Evolutionary conservation across 169 alveolate genomes (phyloP), one percentile per base, ranked within the genome.

Genomic region (Cryptosporidium meleagridis): DNA sequence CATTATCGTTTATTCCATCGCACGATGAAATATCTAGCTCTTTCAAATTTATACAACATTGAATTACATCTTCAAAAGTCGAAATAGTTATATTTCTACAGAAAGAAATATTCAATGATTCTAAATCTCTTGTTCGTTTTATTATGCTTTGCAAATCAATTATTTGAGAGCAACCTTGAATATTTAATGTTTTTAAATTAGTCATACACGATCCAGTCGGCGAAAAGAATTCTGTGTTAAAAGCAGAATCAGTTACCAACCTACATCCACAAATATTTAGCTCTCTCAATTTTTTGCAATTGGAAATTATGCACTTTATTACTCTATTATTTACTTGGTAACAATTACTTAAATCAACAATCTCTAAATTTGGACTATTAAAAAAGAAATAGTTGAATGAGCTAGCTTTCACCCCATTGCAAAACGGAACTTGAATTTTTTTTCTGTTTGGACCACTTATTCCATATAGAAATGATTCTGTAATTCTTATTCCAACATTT

Each of bases 231-330:
- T 80, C 73, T 44, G 75, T 59, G 23, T 59, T 41, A 65, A 80
- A 80, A 31, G 89, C 89, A 80, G 89, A 80, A 62, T 80, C 89
- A 23, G 89, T 80, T 18, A 80, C 89, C 12, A 80, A 31, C 29
- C 41, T 80, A 18, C 89, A 80, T 21, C 75, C 75, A 39, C 48
- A 58, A 41, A 80, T 80, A 62, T 62, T 44, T 4, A 80, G 65
- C 21, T 80, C 75, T 29, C 44, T 80, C 35, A 80, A 51, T 18
- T 80, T 65, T 8, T 39, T 65, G 35, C 89, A 80, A 80, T 80
- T 80, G 16, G 65, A 37, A 45, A 80, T 62, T 41, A 65, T 80
- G 16, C 69, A 80, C 18, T 31, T 59, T 14, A 80, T 67, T 37
- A 80, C 80, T 39, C 89, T 80, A 26, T 80, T 80, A 65, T 80